Percentiles rank a stretch among this genome's conserved stretches.
Evolutionary conservation across 2,329 filamentous ascomycete genomes (phyloP).

Genomic region (Nemania sp.): DNA sequence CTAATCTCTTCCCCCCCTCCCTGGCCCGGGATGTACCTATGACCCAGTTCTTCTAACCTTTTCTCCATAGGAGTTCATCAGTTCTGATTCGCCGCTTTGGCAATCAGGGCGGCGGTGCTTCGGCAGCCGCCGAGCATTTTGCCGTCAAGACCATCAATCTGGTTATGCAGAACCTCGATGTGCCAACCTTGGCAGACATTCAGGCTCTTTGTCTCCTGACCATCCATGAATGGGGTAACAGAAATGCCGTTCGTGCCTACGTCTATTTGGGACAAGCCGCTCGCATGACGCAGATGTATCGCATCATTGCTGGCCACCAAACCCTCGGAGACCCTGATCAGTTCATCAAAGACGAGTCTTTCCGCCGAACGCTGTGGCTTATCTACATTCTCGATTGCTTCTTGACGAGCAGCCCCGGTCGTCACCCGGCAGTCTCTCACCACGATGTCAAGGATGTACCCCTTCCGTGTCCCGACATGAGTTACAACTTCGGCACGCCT

Average conservation of each 20-base stretch:
- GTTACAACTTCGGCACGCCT: conserved; percentile 72
- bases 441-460: conserved; percentile 68
- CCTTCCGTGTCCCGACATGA: conserved; percentile 70
- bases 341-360: conserved; percentile 71
- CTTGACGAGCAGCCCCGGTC: conserved; percentile 70
- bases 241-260: conserved; percentile 72
- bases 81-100: conserved; percentile 69
- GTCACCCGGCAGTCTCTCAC: conserved; percentile 66
- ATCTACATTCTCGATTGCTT: conserved; percentile 73
- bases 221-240: conserved; percentile 72
- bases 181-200: conserved; percentile 70
- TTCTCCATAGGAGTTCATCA: conserved; percentile 63
- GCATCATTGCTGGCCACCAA: conserved; percentile 68
- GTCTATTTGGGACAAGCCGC: conserved; percentile 72
- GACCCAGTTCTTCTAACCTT: conserved; percentile 28
- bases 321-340: conserved; percentile 65
- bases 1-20: conserved; percentile 13
- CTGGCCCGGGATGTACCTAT: conserved; percentile 4
- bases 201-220: conserved; percentile 71
- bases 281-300: conserved; percentile 74
- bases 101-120: conserved; percentile 57
- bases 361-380: conserved; percentile 71
- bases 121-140: conserved; percentile 69
- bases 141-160: conserved; percentile 67
- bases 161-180: conserved; percentile 69